Evolutionary conservation across 208 protist species (phyloP).

Genomic region (Acanthamoeba royreba): DNA sequence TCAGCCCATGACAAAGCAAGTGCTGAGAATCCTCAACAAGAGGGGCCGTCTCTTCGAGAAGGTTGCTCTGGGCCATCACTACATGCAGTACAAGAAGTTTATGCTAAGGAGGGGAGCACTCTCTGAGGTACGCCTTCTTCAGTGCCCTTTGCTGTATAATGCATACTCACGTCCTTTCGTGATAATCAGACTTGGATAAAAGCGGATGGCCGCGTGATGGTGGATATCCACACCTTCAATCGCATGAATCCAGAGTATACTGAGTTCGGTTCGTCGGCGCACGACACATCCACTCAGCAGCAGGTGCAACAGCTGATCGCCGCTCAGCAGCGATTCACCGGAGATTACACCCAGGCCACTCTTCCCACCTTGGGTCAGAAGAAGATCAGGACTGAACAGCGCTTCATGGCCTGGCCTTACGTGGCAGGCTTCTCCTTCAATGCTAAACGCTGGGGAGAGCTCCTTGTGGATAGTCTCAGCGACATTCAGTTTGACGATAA

Average conservation of each 20-base stretch:
- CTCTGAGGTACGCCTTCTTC: background rate
- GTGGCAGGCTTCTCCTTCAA: constrained; percentile 12
- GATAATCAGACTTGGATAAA: background rate
- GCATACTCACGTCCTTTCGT: background rate
- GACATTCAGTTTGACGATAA: constrained; percentile 32
- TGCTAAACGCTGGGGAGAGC: constrained; percentile 21
- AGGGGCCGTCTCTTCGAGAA: background rate
- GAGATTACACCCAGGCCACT: background rate
- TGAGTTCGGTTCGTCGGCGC: constrained; percentile 29
- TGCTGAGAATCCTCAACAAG: constrained; percentile 15
- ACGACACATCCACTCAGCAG: constrained; percentile 28
- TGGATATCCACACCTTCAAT: constrained; percentile 45
- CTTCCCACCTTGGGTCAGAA: background rate
- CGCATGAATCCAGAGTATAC: constrained; percentile 44
- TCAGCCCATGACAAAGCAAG: constrained; percentile 41
- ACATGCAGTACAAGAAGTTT: constrained; percentile 36
- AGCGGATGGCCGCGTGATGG: constrained; percentile 38
- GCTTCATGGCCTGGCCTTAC: constrained; percentile 10
- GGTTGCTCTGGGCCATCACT: background rate
- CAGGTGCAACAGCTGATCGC: background rate
- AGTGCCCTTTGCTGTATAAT: background rate
- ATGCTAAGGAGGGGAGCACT: background rate
- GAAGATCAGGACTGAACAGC: background rate
- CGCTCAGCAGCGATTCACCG: background rate
- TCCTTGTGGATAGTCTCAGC: background rate